Conservation (phyloP, 768 basidiomycete genomes). For the Tricholoma sp. region DNA sequence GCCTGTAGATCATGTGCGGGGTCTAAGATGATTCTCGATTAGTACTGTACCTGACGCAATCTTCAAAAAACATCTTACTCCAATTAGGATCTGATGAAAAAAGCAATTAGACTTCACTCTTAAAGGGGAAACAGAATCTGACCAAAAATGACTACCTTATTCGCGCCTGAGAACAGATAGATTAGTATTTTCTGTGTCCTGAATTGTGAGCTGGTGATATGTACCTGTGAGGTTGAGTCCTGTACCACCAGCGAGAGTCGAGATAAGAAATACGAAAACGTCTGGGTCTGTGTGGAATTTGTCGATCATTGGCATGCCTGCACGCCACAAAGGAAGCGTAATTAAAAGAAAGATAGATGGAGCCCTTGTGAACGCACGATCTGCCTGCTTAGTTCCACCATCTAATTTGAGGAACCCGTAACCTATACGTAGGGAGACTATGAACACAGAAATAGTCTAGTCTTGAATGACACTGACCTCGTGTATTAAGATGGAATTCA, state of each 20-base stretch:
- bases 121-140: slow-evolving; percentile 15
- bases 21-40: slow-evolving; percentile 41
- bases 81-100: slow-evolving; percentile 74
- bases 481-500: slow-evolving; percentile 61
- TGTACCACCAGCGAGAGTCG: slow-evolving; percentile 87
- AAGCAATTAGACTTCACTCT: slow-evolving; percentile 6
- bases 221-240: slow-evolving; percentile 76
- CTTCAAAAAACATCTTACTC: slow-evolving; percentile 52
- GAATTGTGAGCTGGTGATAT: not conserved
- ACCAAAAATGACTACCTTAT: slow-evolving; percentile 93
- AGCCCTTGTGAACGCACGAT: slow-evolving; percentile 48
- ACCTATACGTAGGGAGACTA: slow-evolving; percentile 21
- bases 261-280: slow-evolving; percentile 81
- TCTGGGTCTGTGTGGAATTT: slow-evolving; percentile 70
- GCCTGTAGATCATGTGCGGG: slow-evolving; percentile 94
- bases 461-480: slow-evolving; percentile 32
- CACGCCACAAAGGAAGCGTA: not conserved
- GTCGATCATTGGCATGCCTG: slow-evolving; percentile 87
- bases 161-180: slow-evolving; percentile 49
- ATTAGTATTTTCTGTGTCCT: not conserved
- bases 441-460: not conserved
- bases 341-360: not conserved
- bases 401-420: slow-evolving; percentile 72
- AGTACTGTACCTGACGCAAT: not conserved
- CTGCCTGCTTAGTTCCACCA: slow-evolving; percentile 61